A percentile compares a stretch with the other conserved stretches of the same genome.
Conservation (phyloP, 2,329 filamentous ascomycete species). For the Microcyclospora tardicrescens region DNA sequence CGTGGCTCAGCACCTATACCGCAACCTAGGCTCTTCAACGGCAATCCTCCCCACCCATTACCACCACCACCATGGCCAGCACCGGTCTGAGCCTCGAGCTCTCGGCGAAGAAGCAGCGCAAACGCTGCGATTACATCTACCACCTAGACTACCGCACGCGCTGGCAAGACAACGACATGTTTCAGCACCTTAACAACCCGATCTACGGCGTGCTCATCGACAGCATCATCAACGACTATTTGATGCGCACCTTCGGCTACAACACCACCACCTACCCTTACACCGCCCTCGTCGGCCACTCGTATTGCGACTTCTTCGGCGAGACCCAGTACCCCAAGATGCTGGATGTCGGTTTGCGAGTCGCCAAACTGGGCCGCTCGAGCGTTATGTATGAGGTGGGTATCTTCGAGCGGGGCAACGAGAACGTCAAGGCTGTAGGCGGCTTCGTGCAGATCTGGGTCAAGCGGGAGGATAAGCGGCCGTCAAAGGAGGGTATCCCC, state of each 20-base stretch:
- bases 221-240: constrained; percentile 77
- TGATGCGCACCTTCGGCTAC: constrained; percentile 57
- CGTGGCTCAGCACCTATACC: too few species aligned
- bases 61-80: background rate
- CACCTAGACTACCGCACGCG: constrained; percentile 58
- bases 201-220: constrained; percentile 43
- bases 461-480: constrained; percentile 55
- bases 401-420: constrained; percentile 63
- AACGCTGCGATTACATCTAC: constrained; percentile 62
- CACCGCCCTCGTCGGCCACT: constrained; percentile 74
- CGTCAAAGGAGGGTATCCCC: constrained; percentile 50
- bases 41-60: background rate
- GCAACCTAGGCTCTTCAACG: too few species aligned
- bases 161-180: constrained; percentile 92
- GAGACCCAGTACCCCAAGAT: constrained; percentile 64
- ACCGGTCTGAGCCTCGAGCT: constrained; percentile 9
- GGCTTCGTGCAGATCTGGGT: constrained; percentile 59
- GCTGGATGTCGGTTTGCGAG: constrained; percentile 67
- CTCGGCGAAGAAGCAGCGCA: constrained; percentile 8
- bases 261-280: constrained; percentile 56
- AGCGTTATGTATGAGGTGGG: constrained; percentile 86
- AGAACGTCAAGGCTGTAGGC: constrained; percentile 69
- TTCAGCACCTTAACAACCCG: constrained; percentile 55
- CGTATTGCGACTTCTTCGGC: constrained; percentile 73
- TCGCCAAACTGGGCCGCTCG: constrained; percentile 70